A percentile compares a stretch with the other conserved stretches of the same genome.
Evolutionary conservation across 176 grass and related monocot species (phyloP).

Genomic region (Aegilops bicornis): DNA sequence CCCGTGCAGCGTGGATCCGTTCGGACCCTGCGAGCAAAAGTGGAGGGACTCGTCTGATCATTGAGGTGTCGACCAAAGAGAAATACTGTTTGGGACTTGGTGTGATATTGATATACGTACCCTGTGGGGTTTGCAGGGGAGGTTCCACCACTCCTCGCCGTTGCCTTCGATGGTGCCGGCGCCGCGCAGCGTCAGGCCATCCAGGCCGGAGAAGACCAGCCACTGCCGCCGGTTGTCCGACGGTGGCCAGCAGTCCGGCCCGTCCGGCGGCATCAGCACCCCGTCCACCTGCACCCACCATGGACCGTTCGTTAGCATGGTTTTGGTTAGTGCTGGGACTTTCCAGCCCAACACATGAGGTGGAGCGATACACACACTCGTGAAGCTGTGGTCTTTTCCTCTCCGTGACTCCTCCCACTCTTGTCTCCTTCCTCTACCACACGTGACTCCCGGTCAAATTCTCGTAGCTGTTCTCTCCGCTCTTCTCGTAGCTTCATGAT

Average conservation of each 20-base stretch:
- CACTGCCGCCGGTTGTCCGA: slow-evolving; percentile 83
- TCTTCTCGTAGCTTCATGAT: neutral
- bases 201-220: slow-evolving; percentile 71
- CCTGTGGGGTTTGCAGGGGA: slow-evolving; percentile 94
- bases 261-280: slow-evolving; percentile 72
- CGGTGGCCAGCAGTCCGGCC: slow-evolving; percentile 71
- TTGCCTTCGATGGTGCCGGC: slow-evolving; percentile 85
- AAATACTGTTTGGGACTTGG: neutral
- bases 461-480: neutral
- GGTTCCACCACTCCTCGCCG: slow-evolving; percentile 88
- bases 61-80: neutral
- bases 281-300: slow-evolving; percentile 62
- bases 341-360: no score
- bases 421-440: neutral
- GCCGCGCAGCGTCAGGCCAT: slow-evolving; percentile 66
- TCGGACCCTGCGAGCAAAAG: slow-evolving; percentile 56
- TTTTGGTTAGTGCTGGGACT: no score
- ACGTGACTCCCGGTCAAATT: neutral
- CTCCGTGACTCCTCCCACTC: neutral
- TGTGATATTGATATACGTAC: slow-evolving; percentile 9
- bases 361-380: no score
- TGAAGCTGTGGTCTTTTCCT: neutral
- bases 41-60: neutral
- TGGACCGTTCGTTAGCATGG: neutral
- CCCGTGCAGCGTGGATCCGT: slow-evolving; percentile 81